Conservation (phyloP, 2,329 filamentous ascomycete species). For the Microsporum audouinii region DNA sequence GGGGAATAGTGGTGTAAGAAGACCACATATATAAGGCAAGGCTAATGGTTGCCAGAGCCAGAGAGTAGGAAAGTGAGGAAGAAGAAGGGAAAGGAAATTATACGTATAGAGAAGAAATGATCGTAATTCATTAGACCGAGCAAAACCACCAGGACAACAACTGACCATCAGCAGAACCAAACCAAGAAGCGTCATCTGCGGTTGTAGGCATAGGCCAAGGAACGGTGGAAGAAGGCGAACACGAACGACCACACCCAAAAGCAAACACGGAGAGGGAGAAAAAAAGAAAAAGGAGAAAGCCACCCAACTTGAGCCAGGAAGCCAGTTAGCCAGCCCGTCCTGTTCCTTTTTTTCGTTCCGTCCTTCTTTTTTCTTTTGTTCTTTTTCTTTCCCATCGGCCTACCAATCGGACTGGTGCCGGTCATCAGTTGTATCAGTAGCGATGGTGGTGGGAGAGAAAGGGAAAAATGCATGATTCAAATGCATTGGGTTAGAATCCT, state of each 20-base stretch:
- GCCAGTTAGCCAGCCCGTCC: background rate
- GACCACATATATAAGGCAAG: background rate
- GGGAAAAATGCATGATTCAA: background rate
- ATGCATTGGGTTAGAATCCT: conserved; percentile 51
- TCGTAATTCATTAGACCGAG: conserved; percentile 7
- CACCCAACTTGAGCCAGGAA: background rate
- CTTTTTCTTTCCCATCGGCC: background rate
- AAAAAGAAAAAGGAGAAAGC: background rate
- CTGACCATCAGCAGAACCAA: background rate
- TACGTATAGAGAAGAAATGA: conserved; percentile 5
- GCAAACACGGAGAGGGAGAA: background rate
- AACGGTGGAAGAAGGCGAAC: background rate
- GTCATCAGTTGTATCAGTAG: background rate
- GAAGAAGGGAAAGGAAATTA: conserved; percentile 3
- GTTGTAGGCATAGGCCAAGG: background rate
- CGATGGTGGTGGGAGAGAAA: background rate
- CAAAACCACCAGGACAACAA: background rate
- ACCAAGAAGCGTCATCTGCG: background rate
- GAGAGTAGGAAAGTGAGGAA: conserved; percentile 8
- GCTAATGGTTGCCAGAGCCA: background rate
- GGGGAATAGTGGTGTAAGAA: conserved; percentile 15
- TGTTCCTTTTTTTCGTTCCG: background rate
- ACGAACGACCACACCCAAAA: background rate
- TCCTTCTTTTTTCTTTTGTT: background rate
- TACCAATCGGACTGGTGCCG: background rate